A percentile compares a stretch with the other conserved stretches of the same genome.
These are phyloP conservation scores for Avena eriantha DNA, from an alignment of 176 grass and related monocot species.

Conservation along the genomic window DNA sequence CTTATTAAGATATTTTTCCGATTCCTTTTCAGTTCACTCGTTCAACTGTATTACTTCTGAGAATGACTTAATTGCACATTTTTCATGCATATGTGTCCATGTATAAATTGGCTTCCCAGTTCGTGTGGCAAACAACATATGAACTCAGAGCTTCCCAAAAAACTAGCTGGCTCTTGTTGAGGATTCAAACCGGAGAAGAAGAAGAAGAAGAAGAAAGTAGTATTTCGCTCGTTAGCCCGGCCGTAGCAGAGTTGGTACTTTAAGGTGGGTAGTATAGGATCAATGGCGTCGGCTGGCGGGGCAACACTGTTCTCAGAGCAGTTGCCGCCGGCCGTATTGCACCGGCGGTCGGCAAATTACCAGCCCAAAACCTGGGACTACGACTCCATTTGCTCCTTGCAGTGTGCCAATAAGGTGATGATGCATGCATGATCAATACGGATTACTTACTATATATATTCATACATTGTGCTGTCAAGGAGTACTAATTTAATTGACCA, in stretches of 20 bases:
- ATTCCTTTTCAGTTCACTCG: too few relatives aligned
- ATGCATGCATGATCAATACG: not conserved
- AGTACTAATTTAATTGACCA: too few relatives aligned
- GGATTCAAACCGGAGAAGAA: not conserved
- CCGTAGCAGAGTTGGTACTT: too few relatives aligned
- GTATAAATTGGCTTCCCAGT: not conserved
- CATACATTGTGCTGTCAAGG: too few relatives aligned
- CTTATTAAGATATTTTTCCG: too few relatives aligned
- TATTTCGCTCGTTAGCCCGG: too few relatives aligned
- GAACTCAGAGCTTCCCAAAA: not conserved
- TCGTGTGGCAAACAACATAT: not conserved
- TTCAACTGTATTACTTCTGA: too few relatives aligned
- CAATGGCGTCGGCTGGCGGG: not conserved
- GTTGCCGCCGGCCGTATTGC: not conserved
- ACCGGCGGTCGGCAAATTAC: not conserved
- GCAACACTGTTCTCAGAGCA: not conserved
- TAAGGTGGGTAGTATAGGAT: not conserved
- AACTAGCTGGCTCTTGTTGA: not conserved
- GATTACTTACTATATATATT: too few relatives aligned
- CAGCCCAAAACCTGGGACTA: constrained; percentile 24
- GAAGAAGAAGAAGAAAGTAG: too few relatives aligned
- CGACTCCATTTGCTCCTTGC: constrained; percentile 24
- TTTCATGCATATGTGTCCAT: not conserved
- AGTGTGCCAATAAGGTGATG: not conserved
- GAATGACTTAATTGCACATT: too few relatives aligned